These are phyloP conservation scores for Citrus sinensis DNA, from an alignment of 345 rosid species.

Conservation along the genomic window DNA sequence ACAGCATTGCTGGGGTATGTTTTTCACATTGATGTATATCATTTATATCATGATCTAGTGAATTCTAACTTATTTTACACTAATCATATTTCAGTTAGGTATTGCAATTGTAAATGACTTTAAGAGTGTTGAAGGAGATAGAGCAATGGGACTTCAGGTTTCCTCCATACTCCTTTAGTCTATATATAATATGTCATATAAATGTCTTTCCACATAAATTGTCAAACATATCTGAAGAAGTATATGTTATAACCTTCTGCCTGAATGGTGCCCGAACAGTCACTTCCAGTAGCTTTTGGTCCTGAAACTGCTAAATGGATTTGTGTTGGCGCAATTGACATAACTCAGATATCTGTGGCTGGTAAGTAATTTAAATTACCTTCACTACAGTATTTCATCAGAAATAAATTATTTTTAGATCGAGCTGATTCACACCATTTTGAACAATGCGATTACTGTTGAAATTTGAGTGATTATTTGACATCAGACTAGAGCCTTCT, in stretches of 20 bases:
- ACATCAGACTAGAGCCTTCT: neutral
- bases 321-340: constrained; percentile 94
- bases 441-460: neutral
- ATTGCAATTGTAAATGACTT: constrained; percentile 97
- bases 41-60: neutral
- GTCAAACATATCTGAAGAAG: neutral
- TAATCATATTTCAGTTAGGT: constrained; percentile 57
- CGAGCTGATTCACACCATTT: neutral
- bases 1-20: constrained; percentile 95
- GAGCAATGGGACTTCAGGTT: constrained; percentile 92
- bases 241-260: neutral
- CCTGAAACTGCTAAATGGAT: constrained; percentile 99
- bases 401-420: neutral
- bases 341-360: constrained; percentile 89
- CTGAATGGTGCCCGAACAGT: constrained; percentile 43
- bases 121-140: constrained; percentile 96
- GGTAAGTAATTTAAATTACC: constrained; percentile 39
- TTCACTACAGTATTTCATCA: neutral
- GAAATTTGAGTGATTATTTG: neutral
- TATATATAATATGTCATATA: neutral
- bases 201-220: constrained; percentile 7
- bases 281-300: constrained; percentile 97
- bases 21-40: neutral
- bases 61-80: constrained; percentile 10
- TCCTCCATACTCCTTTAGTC: constrained; percentile 1